Conservation (phyloP, 2,329 filamentous ascomycete genomes). For the Epichloe hybrida region DNA sequence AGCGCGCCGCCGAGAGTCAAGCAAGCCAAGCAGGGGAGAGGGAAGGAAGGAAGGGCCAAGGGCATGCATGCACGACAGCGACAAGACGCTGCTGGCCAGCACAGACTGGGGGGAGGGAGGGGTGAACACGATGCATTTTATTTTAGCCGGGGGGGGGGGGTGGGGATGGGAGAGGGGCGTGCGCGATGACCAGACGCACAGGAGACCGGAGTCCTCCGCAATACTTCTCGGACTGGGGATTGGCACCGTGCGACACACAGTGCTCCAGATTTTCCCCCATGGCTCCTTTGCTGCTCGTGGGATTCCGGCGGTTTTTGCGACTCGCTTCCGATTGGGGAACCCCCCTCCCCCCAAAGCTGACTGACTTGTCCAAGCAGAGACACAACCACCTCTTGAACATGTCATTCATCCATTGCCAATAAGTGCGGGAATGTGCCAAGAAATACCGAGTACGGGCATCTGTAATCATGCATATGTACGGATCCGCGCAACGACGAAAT, state of each 20-base stretch:
- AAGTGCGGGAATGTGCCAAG: constrained; percentile 1
- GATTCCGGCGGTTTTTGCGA: neutral
- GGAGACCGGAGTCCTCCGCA: neutral
- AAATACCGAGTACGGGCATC: neutral
- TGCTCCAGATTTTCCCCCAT: neutral
- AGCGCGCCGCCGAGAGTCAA: neutral
- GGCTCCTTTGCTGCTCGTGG: neutral
- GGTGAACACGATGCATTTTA: too few relatives aligned
- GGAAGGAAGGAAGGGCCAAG: too few relatives aligned
- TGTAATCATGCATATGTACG: too few relatives aligned
- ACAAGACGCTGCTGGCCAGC: too few relatives aligned
- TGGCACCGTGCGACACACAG: constrained; percentile 6
- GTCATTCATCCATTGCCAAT: neutral
- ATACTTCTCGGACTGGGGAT: neutral
- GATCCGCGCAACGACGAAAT: neutral
- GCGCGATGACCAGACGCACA: neutral
- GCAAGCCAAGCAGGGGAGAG: neutral
- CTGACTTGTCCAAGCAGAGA: neutral
- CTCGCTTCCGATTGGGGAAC: neutral
- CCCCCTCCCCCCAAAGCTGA: too few relatives aligned
- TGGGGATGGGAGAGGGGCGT: neutral
- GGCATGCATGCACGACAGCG: neutral
- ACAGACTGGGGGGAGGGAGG: too few relatives aligned
- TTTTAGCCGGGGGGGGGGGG: too few relatives aligned
- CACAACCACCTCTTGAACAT: neutral